Conservation (phyloP, 176 grass and related monocot species). For the Rhipidocladum racemiflorum region DNA sequence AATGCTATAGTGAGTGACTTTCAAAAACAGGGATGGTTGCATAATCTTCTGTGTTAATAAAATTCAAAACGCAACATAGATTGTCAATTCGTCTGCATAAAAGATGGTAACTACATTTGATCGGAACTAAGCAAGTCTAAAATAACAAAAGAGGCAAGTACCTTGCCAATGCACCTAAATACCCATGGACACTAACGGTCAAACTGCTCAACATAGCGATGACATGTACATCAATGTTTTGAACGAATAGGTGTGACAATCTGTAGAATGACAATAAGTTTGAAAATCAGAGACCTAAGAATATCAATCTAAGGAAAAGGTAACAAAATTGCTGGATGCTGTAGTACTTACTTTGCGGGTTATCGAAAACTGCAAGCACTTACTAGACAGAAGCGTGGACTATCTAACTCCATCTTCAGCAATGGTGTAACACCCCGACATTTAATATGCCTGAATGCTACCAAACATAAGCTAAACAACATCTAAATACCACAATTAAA, state of each 20-base stretch:
- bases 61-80: neutral
- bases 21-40: neutral
- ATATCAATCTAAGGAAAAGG: conserved; percentile 22
- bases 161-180: conserved; percentile 99
- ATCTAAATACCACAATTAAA: no score
- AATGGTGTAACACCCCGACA: no score
- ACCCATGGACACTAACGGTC: conserved; percentile 99
- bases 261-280: conserved; percentile 45
- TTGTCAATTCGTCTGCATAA: neutral
- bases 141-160: conserved; percentile 28
- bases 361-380: conserved; percentile 92
- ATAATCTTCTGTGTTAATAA: conserved; percentile 1
- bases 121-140: neutral
- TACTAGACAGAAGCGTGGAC: conserved; percentile 82
- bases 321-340: neutral
- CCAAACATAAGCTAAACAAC: no score
- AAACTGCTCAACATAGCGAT: conserved; percentile 98
- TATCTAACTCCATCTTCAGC: conserved; percentile 79
- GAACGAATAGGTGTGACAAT: conserved; percentile 91
- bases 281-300: conserved; percentile 29
- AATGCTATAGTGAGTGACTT: neutral
- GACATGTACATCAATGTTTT: conserved; percentile 96
- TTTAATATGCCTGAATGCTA: no score
- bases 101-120: neutral
- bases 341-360: conserved; percentile 84